phyloP scores from a whole-genome alignment of 2,329 filamentous ascomycete genomes.

The Fusarium goolgardi region DNA sequence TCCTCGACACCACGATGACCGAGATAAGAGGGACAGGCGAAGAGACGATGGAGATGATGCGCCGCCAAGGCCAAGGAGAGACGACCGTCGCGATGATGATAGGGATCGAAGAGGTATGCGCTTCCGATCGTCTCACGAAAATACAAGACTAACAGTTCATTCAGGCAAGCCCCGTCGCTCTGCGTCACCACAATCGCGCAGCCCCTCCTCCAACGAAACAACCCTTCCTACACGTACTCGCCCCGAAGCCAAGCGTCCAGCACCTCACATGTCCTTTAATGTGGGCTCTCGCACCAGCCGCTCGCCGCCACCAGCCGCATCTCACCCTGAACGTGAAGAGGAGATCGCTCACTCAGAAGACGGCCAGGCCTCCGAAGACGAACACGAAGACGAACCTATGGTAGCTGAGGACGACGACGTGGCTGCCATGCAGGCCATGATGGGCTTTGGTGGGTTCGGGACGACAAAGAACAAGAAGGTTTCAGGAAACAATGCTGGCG shows the following conservation, averaged over 20 bases:
- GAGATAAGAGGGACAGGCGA: constrained; percentile 40
- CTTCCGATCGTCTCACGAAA: neutral
- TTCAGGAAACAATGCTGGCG: constrained; percentile 85
- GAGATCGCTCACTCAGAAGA: constrained; percentile 30
- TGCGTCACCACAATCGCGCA: constrained; percentile 51
- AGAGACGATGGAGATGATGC: constrained; percentile 46
- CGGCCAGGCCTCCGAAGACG: constrained; percentile 26
- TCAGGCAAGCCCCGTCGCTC: constrained; percentile 52
- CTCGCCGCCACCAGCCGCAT: constrained; percentile 36
- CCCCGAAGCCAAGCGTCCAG: constrained; percentile 35
- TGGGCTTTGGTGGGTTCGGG: constrained; percentile 90
- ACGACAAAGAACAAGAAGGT: constrained; percentile 92
- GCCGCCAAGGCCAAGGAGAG: constrained; percentile 33
- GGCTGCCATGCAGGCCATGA: constrained; percentile 81
- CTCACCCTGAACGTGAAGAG: constrained; percentile 21
- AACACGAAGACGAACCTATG: constrained; percentile 40
- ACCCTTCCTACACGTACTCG: constrained; percentile 53
- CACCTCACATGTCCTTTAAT: constrained; percentile 52
- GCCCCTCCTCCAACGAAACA: constrained; percentile 40
- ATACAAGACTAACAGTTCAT: constrained; percentile 15
- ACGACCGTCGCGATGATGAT: constrained; percentile 45
- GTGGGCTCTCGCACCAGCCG: constrained; percentile 47
- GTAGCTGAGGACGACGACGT: constrained; percentile 71
- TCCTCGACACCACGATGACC: constrained; percentile 47
- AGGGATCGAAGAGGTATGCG: constrained; percentile 44